Evolutionary conservation across 306 rosid species (phyloP).

Genomic region (Chamaecrista fasciculata): DNA sequence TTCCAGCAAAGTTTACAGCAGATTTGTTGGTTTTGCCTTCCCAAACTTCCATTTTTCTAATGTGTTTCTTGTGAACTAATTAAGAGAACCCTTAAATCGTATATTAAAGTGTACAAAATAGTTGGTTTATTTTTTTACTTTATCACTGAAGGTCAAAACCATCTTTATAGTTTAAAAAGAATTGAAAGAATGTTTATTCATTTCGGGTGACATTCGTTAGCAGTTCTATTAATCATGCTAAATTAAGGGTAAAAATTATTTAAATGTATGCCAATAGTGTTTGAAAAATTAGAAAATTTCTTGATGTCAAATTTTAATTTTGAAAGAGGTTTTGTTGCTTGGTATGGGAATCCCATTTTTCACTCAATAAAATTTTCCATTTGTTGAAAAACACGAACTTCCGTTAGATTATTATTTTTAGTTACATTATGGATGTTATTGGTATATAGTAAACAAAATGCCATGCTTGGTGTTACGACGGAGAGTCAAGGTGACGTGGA

Average conservation of each 20-base stretch:
- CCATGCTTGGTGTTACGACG: neutral
- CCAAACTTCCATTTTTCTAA: neutral
- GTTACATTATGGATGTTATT: neutral
- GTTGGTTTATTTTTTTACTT: no score
- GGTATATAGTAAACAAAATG: neutral
- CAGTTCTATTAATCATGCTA: neutral
- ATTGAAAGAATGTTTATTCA: no score
- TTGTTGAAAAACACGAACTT: neutral
- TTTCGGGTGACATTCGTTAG: slow-evolving; percentile 9
- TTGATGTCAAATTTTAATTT: neutral
- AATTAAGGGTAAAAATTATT: neutral
- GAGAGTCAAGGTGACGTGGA: no score
- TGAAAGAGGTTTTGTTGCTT: neutral
- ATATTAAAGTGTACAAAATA: neutral
- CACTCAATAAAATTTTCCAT: neutral
- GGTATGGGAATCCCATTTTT: neutral
- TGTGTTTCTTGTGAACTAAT: neutral
- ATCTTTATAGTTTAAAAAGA: no score
- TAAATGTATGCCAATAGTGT: slow-evolving; percentile 12
- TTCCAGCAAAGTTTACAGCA: neutral
- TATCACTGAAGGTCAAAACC: neutral
- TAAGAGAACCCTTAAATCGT: neutral
- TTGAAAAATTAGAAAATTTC: slow-evolving; percentile 1
- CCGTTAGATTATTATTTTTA: neutral
- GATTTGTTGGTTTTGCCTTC: neutral